Conservation (phyloP, 768 basidiomycete species). For the Psilocybe cubensis region DNA sequence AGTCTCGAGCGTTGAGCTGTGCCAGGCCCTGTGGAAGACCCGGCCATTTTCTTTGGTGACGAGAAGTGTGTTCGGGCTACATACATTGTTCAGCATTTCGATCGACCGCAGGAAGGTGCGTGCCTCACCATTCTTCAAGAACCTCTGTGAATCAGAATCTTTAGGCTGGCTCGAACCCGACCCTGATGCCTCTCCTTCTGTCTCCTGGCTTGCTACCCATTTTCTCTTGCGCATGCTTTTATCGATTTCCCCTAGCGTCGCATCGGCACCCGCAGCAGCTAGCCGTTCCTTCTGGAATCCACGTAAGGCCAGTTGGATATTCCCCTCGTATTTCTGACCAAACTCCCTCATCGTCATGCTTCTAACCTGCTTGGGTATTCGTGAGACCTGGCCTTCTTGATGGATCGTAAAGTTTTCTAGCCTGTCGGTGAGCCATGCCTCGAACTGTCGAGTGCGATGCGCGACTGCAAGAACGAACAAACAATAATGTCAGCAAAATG, state of each 20-base stretch:
- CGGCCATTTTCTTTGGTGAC: constrained; percentile 60
- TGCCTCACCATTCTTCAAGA: constrained; percentile 61
- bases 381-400: constrained; percentile 73
- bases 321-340: constrained; percentile 76
- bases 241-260: constrained; percentile 60
- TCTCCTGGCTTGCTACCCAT: constrained; percentile 71
- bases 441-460: constrained; percentile 74
- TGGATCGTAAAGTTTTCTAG: constrained; percentile 77
- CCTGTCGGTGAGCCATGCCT: constrained; percentile 73
- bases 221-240: constrained; percentile 75
- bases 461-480: constrained; percentile 49
- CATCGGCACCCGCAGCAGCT: constrained; percentile 50
- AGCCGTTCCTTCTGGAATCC: constrained; percentile 71
- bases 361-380: constrained; percentile 77
- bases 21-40: constrained; percentile 54
- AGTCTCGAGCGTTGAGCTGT: constrained; percentile 52
- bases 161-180: constrained; percentile 25
- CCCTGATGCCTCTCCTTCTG: constrained; percentile 43
- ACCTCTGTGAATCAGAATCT: constrained; percentile 45
- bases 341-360: constrained; percentile 78
- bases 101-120: neutral
- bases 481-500: constrained; percentile 2
- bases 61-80: constrained; percentile 41
- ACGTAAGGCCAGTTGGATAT: constrained; percentile 70
- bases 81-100: neutral